Conservation (phyloP, 2,329 filamentous ascomycete species). For the Coniochaeta sp. region DNA sequence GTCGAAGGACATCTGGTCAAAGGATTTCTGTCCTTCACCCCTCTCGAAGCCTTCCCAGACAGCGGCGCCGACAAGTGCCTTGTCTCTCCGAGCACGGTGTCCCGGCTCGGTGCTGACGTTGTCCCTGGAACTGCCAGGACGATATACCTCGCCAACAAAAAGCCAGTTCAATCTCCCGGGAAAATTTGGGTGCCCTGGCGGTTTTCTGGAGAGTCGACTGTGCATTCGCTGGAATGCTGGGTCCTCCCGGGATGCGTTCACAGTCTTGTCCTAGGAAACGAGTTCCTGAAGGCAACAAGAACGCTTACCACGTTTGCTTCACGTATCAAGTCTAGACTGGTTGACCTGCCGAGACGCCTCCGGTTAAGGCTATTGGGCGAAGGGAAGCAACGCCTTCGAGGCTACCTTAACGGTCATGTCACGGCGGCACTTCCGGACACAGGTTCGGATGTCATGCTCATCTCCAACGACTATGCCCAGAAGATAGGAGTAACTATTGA, state of each 20-base stretch:
- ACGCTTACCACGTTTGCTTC: constrained; percentile 2
- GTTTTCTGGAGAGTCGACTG: neutral
- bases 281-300: constrained; percentile 2
- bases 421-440: constrained; percentile 2
- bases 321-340: neutral
- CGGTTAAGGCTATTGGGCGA: neutral
- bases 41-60: neutral
- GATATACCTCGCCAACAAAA: neutral
- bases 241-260: constrained; percentile 3
- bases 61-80: neutral
- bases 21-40: neutral
- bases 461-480: constrained; percentile 6
- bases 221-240: neutral
- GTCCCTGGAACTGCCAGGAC: neutral
- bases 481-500: neutral
- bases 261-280: constrained; percentile 3
- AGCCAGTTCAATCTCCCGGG: neutral
- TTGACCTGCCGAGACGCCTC: neutral
- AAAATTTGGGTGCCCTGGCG: neutral
- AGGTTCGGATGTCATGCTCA: constrained; percentile 8
- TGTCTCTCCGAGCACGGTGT: neutral
- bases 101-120: neutral
- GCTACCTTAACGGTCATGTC: constrained; percentile 2
- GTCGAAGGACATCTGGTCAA: neutral
- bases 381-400: constrained; percentile 1